phyloP scores from a whole-genome alignment of 768 basidiomycete genomes.

The Lentinula sp. region DNA sequence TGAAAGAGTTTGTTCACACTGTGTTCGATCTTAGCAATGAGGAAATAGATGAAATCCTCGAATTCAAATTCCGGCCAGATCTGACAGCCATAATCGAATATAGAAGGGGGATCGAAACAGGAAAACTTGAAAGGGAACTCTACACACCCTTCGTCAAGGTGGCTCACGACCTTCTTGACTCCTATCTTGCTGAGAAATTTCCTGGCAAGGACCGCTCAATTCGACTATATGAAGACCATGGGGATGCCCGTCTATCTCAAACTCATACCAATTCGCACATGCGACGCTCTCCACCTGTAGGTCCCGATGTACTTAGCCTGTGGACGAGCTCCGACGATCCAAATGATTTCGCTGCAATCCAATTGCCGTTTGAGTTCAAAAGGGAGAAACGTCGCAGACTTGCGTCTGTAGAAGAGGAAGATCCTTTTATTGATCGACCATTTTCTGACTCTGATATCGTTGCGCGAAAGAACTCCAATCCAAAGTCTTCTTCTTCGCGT shows the following conservation, averaged over 20 bases:
- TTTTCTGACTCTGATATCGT: neutral
- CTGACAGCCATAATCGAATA: neutral
- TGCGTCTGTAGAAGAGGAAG: neutral
- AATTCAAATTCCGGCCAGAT: neutral
- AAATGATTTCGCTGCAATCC: neutral
- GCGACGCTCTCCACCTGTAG: neutral
- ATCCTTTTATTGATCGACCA: neutral
- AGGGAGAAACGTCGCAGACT: neutral
- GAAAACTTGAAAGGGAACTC: neutral
- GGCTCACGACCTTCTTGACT: neutral
- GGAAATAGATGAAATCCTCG: neutral
- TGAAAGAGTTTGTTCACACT: neutral
- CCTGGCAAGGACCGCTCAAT: neutral
- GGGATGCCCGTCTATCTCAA: neutral
- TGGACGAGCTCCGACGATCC: neutral
- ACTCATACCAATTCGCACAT: neutral
- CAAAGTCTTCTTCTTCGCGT: no score
- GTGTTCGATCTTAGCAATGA: neutral
- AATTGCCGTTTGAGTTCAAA: neutral
- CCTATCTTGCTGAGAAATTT: neutral
- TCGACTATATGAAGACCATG: neutral
- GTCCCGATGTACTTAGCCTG: neutral
- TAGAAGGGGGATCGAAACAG: neutral
- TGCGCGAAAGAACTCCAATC: neutral
- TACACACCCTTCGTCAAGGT: neutral